Evolutionary conservation across 371 early-diverging fungal genomes (phyloP).

Genomic region (Mucor circinelloides): DNA sequence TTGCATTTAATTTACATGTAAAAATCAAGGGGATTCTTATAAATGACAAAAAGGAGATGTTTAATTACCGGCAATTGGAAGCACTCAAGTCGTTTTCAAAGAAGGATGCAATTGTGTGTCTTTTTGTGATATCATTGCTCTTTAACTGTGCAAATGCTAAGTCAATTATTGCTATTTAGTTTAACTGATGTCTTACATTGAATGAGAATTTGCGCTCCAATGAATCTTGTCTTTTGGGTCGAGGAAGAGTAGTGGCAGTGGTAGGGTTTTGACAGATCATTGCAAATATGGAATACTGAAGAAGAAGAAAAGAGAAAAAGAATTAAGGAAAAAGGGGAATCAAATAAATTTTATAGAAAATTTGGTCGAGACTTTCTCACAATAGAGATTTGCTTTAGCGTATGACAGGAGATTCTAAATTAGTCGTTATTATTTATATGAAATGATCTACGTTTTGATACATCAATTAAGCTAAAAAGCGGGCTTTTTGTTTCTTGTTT

Average conservation of each 20-base stretch:
- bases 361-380: not conserved
- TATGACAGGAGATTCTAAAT: slow-evolving; percentile 2
- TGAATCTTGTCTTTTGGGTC: not conserved
- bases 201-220: not conserved
- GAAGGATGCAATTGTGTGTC: not conserved
- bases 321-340: not conserved
- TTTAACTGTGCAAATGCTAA: not conserved
- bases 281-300: not conserved
- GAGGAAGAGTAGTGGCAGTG: not conserved
- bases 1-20: not conserved
- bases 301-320: not conserved
- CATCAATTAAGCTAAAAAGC: not conserved
- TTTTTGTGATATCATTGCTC: not conserved
- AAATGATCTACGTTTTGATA: not conserved
- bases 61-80: slow-evolving; percentile 2
- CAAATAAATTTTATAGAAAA: not conserved
- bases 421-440: not conserved
- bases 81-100: not conserved
- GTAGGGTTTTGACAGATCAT: slow-evolving; percentile 1
- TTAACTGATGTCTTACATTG: not conserved
- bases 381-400: not conserved
- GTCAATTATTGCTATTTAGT: not conserved
- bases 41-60: not conserved
- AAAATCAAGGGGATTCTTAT: not conserved
- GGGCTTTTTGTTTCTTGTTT: not conserved